Conservation (phyloP, 148 eudicot genomes). For the Fallopia convolvulus region DNA sequence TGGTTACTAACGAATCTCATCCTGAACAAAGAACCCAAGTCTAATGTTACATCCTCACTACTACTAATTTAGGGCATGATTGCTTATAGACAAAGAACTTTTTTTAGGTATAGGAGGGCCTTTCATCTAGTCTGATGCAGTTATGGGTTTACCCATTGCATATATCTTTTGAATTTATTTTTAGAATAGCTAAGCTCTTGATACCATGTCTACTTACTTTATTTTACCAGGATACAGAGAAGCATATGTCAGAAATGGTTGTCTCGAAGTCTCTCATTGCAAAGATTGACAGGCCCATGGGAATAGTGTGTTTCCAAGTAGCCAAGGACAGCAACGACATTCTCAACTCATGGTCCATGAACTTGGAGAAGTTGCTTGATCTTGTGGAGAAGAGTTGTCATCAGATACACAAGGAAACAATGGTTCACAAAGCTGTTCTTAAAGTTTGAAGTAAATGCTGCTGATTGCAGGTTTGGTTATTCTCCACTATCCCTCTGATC, state of each 20-base stretch:
- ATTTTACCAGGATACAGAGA: conserved; percentile 70
- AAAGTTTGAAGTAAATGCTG: conserved; percentile 32
- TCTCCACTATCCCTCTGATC: not conserved
- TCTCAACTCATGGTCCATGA: conserved; percentile 84
- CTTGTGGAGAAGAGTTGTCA: conserved; percentile 98
- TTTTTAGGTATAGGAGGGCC: not conserved
- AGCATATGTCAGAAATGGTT: conserved; percentile 89
- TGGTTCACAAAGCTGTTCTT: conserved; percentile 85
- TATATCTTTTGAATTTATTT: not conserved
- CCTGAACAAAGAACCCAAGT: not conserved
- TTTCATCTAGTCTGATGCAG: not conserved
- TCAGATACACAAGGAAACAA: conserved; percentile 96
- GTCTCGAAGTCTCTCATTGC: conserved; percentile 81
- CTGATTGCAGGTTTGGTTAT: not conserved
- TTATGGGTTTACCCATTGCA: not conserved
- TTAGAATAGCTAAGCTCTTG: not conserved
- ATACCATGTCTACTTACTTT: not conserved
- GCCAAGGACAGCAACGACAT: conserved; percentile 78
- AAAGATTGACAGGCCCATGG: conserved; percentile 76
- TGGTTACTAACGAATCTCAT: not conserved
- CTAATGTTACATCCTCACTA: not conserved
- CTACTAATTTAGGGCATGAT: not conserved
- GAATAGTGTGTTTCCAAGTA: conserved; percentile 67
- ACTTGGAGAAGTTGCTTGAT: conserved; percentile 89
- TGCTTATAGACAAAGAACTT: not conserved